Evolutionary conservation across 805 yeast species (phyloP).

Genomic region (Wickerhamiella kazuoi): DNA sequence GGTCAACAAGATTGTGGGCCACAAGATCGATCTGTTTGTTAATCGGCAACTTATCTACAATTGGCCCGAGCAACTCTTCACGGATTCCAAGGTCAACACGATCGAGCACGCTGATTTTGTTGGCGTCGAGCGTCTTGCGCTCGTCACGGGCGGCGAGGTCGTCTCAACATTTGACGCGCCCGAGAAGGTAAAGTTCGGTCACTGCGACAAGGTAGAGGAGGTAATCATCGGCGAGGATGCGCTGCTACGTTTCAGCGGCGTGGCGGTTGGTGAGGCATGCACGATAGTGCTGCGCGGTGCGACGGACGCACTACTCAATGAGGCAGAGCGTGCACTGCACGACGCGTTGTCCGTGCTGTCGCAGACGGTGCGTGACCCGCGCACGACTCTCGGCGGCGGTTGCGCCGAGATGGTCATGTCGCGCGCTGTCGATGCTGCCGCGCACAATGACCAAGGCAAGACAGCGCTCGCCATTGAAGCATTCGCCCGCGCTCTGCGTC

Average conservation of each 20-base stretch:
- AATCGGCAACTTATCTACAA: constrained; percentile 94
- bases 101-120: constrained; percentile 98
- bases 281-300: constrained; percentile 93
- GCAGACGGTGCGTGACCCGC: constrained; percentile 82
- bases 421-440: constrained; percentile 82
- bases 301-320: constrained; percentile 89
- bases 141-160: constrained; percentile 97
- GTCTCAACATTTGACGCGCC: constrained; percentile 92
- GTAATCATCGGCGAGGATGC: constrained; percentile 82
- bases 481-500: constrained; percentile 84
- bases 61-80: constrained; percentile 90
- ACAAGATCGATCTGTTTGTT: constrained; percentile 75
- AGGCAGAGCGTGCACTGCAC: constrained; percentile 90
- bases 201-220: constrained; percentile 82
- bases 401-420: constrained; percentile 95
- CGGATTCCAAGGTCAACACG: constrained; percentile 73
- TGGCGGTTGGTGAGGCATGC: constrained; percentile 89
- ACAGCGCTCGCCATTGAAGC: constrained; percentile 87
- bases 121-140: constrained; percentile 89
- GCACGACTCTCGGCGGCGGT: constrained; percentile 89
- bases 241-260: constrained; percentile 87
- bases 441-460: constrained; percentile 85
- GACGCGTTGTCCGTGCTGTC: constrained; percentile 92
- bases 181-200: constrained; percentile 67
- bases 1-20: constrained; percentile 74